A percentile compares a stretch with the other conserved stretches of the same genome.
Evolutionary conservation across 495 filamentous ascomycete species (phyloP).

Genomic region (Cairneyella variabilis): DNA sequence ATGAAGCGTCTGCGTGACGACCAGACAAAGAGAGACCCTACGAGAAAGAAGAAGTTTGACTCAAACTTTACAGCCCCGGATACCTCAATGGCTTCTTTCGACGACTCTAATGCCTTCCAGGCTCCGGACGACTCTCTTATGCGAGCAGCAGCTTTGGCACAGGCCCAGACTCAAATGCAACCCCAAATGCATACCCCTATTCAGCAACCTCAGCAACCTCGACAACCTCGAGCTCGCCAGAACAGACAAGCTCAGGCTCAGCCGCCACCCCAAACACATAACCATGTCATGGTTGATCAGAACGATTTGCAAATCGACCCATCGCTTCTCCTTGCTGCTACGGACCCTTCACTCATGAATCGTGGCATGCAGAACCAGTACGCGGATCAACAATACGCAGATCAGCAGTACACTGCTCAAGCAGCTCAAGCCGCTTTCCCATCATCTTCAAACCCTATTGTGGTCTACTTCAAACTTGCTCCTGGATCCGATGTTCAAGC

Average conservation of each 20-base stretch:
- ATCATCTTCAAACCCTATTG: constrained; percentile 40
- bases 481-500: constrained; percentile 45
- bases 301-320: constrained; percentile 65
- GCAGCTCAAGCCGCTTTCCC: constrained; percentile 28
- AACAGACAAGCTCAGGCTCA: constrained; percentile 17
- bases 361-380: constrained; percentile 42
- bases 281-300: constrained; percentile 47
- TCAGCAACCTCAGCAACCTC: neutral
- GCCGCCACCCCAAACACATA: constrained; percentile 23
- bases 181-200: too few relatives aligned
- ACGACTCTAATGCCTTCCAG: constrained; percentile 23
- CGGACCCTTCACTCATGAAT: constrained; percentile 22
- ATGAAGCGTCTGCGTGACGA: constrained; percentile 72
- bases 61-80: constrained; percentile 17
- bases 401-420: constrained; percentile 37
- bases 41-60: constrained; percentile 43
- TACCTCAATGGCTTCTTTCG: neutral
- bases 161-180: constrained; percentile 19
- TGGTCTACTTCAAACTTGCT: constrained; percentile 64
- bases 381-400: constrained; percentile 38
- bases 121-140: constrained; percentile 28
- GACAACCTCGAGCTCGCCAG: neutral
- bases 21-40: constrained; percentile 54
- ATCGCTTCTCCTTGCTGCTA: constrained; percentile 38
- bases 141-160: constrained; percentile 23